Base-by-base conservation (phyloP, 208 protist genomes). In the Leishmania braziliensis region DNA sequence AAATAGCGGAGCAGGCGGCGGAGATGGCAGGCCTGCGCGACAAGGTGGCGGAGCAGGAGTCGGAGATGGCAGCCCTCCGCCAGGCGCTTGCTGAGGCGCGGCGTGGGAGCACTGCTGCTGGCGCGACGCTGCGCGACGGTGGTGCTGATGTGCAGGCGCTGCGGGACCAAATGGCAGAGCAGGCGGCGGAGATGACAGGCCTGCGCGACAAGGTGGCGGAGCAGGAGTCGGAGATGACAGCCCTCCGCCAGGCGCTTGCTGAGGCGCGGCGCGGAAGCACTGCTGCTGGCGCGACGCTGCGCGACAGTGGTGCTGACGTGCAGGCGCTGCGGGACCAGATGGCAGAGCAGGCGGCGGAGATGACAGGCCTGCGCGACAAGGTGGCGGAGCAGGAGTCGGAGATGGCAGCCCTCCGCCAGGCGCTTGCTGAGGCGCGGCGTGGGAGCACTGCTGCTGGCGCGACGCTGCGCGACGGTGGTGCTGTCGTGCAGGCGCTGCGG, bases 131-230 rank as follows among this genome's bases (percentile, higher is more conserved):
- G n/a, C n/a, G n/a, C n/a, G n/a, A n/a, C n/a, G n/a, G n/a, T n/a
- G n/a, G n/a, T n/a, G n/a, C 43, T 26, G 82, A 73, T 18, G 62
- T 85, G 4, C 10, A 58, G 3, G 68, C 82, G 20, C 65, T 81
- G 71, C 75, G 53, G 3, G 50, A 81, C 14, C 78, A 84, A 56
- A 0, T 84, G 0, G 68, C 62, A 29, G n/a, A 73, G 68, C 68
- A 75, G 43, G 53, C 8, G 43, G 48, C 70, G 2, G 48, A 14
- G 39, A 0, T 70, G 3, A 8, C 62, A 9, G 69, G 26, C 65
- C 70, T 82, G 20, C 56, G 58, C 39, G 56, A 46, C 0, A 33
- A 73, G 63, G 65, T 79, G 12, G 62, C 76, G 60, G 63, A 69
- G 48, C 56, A 72, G 63, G 76, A 79, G 62, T 26, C 54, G 39